Percentiles rank a stretch among this genome's conserved stretches.
These are phyloP conservation scores for Heterobasidion occidentale DNA, from an alignment of 1,284 basidiomycete species.

Conservation along the genomic window DNA sequence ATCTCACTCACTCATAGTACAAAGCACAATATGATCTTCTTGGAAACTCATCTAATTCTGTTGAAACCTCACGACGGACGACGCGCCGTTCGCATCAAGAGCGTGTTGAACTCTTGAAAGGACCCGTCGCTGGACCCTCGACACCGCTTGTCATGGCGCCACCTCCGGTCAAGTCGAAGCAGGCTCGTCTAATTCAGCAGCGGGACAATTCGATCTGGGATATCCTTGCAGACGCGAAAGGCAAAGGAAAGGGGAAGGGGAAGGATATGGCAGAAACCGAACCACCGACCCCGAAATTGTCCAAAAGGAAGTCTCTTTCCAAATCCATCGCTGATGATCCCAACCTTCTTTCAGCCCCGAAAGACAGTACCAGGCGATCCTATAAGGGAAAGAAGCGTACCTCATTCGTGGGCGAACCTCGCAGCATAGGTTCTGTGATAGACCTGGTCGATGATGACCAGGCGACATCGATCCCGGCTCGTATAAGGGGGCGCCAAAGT, in stretches of 20 bases:
- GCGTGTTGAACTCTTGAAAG: slow-evolving; percentile 34
- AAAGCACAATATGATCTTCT: slow-evolving; percentile 58
- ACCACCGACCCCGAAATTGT: background rate
- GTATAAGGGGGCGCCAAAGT: background rate
- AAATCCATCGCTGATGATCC: background rate
- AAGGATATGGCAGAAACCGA: slow-evolving; percentile 1
- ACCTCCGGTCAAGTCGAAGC: background rate
- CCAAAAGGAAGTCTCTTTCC: slow-evolving; percentile 1
- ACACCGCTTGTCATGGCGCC: slow-evolving; percentile 12
- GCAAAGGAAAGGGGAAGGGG: slow-evolving; percentile 20
- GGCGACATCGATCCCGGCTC: background rate
- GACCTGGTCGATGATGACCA: background rate
- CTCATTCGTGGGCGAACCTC: background rate
- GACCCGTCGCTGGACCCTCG: slow-evolving; percentile 17
- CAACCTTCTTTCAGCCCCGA: background rate
- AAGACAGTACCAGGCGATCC: background rate
- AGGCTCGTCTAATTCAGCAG: slow-evolving; percentile 1
- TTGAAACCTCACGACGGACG: slow-evolving; percentile 53
- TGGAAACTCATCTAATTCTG: slow-evolving; percentile 31
- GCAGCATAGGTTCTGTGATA: background rate
- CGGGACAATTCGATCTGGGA: slow-evolving; percentile 16
- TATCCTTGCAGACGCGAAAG: slow-evolving; percentile 17
- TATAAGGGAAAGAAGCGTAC: background rate
- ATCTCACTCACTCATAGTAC: slow-evolving; percentile 34
- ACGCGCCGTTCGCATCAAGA: slow-evolving; percentile 48